Conservation (phyloP, 306 rosid species). For the Cucumis cinereus region DNA sequence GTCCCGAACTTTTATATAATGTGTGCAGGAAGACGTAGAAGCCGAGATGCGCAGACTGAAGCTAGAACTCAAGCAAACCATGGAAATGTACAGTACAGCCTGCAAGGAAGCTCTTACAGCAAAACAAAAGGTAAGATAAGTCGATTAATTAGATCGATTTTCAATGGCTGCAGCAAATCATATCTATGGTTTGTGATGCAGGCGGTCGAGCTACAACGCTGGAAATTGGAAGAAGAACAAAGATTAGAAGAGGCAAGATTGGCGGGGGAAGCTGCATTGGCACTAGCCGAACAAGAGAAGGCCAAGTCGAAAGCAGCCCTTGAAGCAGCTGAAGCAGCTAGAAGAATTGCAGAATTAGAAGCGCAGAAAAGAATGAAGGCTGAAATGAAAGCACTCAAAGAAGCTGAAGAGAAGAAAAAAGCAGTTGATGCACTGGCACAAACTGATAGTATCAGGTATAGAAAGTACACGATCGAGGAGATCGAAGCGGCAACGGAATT, state of each 20-base stretch:
- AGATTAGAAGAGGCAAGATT: slow-evolving; percentile 60
- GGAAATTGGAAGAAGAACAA: slow-evolving; percentile 78
- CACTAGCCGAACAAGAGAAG: slow-evolving; percentile 59
- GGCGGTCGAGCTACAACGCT: slow-evolving; percentile 75
- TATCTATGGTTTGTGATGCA: slow-evolving; percentile 21
- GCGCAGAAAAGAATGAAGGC: slow-evolving; percentile 67
- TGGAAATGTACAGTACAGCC: slow-evolving; percentile 92
- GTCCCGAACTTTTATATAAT: neutral
- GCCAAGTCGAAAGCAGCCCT: slow-evolving; percentile 80
- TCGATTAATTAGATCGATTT: neutral
- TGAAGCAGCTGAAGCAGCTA: slow-evolving; percentile 86
- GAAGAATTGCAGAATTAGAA: slow-evolving; percentile 74
- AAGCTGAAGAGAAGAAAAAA: slow-evolving; percentile 54
- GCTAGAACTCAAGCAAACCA: slow-evolving; percentile 92
- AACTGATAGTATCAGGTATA: slow-evolving; percentile 45
- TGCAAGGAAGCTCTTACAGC: slow-evolving; percentile 93
- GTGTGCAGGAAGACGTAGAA: slow-evolving; percentile 67
- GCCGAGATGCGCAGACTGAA: slow-evolving; percentile 85
- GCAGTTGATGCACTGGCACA: slow-evolving; percentile 39
- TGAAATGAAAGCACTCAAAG: slow-evolving; percentile 64
- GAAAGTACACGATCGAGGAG: slow-evolving; percentile 70
- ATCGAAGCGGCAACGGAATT: slow-evolving; percentile 72
- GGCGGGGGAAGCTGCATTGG: slow-evolving; percentile 80
- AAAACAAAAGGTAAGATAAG: slow-evolving; percentile 50
- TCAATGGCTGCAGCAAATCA: neutral